These are phyloP conservation scores for Mycena rebaudengoi DNA, from an alignment of 768 basidiomycete species.

Conservation along the genomic window DNA sequence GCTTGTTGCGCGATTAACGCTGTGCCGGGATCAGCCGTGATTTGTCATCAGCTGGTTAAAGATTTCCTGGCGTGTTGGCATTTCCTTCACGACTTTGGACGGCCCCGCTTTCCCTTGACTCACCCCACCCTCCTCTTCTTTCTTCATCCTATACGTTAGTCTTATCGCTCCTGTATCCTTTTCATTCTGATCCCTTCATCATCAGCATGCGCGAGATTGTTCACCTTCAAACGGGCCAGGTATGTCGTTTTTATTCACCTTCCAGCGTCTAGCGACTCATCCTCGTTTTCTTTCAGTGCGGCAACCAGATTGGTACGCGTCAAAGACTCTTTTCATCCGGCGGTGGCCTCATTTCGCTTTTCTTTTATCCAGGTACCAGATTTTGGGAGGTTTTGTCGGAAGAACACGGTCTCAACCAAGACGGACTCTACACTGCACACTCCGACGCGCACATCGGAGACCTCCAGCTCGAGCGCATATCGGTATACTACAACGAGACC, in stretches of 20 bases:
- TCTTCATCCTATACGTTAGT: background rate
- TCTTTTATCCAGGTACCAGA: constrained; percentile 72
- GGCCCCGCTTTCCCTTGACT: background rate
- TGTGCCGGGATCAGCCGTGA: too few species aligned
- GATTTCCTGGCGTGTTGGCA: too few species aligned
- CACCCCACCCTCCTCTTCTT: background rate
- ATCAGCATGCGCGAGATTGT: constrained; percentile 98
- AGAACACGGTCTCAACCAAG: constrained; percentile 95
- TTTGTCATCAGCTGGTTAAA: too few species aligned
- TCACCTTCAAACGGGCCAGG: constrained; percentile 99
- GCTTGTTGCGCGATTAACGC: too few species aligned
- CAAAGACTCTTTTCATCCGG: background rate
- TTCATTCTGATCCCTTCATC: constrained; percentile 42
- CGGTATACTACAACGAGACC: constrained; percentile 98
- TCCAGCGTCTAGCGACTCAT: constrained; percentile 32
- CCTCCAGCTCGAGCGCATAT: constrained; percentile 96
- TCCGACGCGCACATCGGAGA: constrained; percentile 91
- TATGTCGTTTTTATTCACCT: constrained; percentile 42
- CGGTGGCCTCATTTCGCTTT: background rate
- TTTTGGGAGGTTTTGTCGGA: constrained; percentile 99
- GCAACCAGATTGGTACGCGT: constrained; percentile 94
- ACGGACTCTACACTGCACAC: constrained; percentile 92
- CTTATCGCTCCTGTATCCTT: background rate
- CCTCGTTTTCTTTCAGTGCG: constrained; percentile 68
- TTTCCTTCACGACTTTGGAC: constrained; percentile 15